phyloP scores from a whole-genome alignment of 306 rosid genomes.

The Carpinus fangiana region DNA sequence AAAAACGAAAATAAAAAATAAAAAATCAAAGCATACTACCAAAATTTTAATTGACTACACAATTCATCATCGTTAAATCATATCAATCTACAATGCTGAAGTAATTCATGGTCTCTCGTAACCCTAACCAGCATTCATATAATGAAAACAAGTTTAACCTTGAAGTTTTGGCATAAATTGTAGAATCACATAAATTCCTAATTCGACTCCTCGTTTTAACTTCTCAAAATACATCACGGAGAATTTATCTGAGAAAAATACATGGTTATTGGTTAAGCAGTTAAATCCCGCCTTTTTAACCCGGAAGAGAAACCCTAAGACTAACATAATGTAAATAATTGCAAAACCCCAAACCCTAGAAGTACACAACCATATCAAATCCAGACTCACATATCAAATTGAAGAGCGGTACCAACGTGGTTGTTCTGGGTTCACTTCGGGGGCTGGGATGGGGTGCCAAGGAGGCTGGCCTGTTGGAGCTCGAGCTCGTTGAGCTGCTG shows the following conservation, averaged over 20 bases:
- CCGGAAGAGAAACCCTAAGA: not conserved
- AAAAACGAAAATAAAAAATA: too few species aligned
- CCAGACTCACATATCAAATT: not conserved
- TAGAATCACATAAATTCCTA: not conserved
- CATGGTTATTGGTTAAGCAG: not conserved
- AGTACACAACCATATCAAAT: constrained; percentile 1
- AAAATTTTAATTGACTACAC: not conserved
- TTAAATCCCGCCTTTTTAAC: not conserved
- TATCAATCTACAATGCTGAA: not conserved
- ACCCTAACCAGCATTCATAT: not conserved
- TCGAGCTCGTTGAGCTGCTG: constrained; percentile 90
- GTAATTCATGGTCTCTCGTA: not conserved
- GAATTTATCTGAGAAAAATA: not conserved
- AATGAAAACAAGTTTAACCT: not conserved
- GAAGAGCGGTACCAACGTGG: not conserved
- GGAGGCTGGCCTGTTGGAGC: constrained; percentile 91
- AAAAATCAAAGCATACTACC: not conserved
- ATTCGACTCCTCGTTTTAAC: not conserved
- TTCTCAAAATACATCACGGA: not conserved
- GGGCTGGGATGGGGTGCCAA: constrained; percentile 56
- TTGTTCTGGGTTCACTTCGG: constrained; percentile 39
- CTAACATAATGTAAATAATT: not conserved
- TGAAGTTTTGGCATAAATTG: too few species aligned
- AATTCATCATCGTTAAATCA: not conserved
- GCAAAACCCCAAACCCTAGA: not conserved